These are phyloP conservation scores for Neurospora sp. DNA, from an alignment of 495 filamentous ascomycete species.

Conservation along the genomic window DNA sequence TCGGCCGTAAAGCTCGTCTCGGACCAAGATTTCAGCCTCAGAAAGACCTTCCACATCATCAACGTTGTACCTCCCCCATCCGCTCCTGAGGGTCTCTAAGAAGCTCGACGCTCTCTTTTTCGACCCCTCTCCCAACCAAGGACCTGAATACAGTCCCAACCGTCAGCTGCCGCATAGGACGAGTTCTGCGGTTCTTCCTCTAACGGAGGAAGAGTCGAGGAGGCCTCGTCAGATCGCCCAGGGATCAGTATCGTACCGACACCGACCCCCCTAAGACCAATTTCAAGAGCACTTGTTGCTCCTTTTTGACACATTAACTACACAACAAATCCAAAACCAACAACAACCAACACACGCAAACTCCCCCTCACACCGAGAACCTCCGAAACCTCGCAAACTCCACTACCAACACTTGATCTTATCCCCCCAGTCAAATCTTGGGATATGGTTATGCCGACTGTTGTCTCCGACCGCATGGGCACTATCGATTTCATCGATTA, in stretches of 20 bases:
- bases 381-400: neutral
- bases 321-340: neutral
- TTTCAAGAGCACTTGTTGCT: conserved; percentile 8
- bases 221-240: conserved; percentile 75
- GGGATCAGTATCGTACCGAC: conserved; percentile 66
- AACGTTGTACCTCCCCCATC: conserved; percentile 37
- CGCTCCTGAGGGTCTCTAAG: conserved; percentile 42
- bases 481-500: conserved; percentile 27
- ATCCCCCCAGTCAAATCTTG: conserved; percentile 17
- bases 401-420: neutral
- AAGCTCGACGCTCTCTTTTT: conserved; percentile 36
- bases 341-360: neutral
- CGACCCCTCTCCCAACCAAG: conserved; percentile 46
- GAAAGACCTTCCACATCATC: conserved; percentile 57
- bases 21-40: conserved; percentile 69
- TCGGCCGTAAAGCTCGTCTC: conserved; percentile 52
- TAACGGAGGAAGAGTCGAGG: conserved; percentile 86
- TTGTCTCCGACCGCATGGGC: conserved; percentile 33
- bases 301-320: neutral
- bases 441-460: conserved; percentile 48
- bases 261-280: conserved; percentile 77
- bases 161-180: conserved; percentile 98
- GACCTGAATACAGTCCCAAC: conserved; percentile 43
- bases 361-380: neutral
- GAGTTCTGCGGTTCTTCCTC: conserved; percentile 94